Evolutionary conservation across 148 eudicot species (phyloP).

Genomic region (Diospyros lotus): DNA sequence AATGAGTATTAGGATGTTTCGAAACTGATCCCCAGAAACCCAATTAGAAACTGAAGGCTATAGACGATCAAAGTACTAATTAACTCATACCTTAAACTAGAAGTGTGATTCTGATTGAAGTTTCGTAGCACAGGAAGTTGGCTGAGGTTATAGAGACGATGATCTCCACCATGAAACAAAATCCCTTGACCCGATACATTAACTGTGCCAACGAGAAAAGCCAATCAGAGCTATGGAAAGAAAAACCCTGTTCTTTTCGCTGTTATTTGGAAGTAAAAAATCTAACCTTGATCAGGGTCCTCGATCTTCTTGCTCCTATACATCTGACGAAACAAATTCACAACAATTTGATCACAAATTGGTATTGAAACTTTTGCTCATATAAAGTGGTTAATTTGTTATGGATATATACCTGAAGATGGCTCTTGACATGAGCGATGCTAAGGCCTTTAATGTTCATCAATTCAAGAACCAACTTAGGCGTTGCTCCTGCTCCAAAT

Average conservation of each 20-base stretch:
- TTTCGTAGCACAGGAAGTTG: conserved; percentile 73
- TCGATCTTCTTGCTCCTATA: conserved; percentile 85
- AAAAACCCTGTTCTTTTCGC: conserved; percentile 23
- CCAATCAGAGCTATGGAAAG: not conserved
- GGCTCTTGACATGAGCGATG: conserved; percentile 96
- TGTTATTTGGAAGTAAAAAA: not conserved
- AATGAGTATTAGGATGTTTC: too few species aligned
- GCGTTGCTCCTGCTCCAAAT: conserved; percentile 72
- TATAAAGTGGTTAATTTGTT: not conserved
- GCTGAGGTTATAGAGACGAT: conserved; percentile 59
- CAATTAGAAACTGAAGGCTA: too few species aligned
- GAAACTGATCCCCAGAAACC: too few species aligned
- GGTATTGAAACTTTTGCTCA: not conserved
- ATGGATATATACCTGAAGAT: conserved; percentile 63
- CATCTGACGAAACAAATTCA: conserved; percentile 42
- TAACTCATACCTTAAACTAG: conserved; percentile 43
- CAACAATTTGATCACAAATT: not conserved
- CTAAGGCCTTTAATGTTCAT: conserved; percentile 94
- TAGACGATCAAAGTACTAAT: too few species aligned
- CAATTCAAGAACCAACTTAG: conserved; percentile 82
- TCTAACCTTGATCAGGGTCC: conserved; percentile 71
- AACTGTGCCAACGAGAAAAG: not conserved
- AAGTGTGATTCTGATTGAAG: conserved; percentile 40
- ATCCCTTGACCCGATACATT: conserved; percentile 46
- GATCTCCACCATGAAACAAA: conserved; percentile 47